Conservation (phyloP, 495 filamentous ascomycete species). For the Neurospora sp. region DNA sequence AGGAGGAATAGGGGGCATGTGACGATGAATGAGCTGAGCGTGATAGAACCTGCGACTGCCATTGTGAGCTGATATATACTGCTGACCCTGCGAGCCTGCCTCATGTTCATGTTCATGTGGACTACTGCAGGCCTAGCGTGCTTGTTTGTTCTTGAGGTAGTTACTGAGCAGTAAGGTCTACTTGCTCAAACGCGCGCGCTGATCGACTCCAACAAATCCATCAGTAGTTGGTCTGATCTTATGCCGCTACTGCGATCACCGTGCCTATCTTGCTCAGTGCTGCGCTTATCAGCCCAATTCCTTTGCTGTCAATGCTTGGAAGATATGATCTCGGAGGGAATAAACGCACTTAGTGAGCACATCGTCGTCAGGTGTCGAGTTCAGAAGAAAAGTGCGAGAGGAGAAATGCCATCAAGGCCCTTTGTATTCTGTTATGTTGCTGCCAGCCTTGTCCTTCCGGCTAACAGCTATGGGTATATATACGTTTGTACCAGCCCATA, state of each 20-base stretch:
- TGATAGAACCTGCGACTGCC: too few species aligned
- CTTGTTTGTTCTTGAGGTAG: too few species aligned
- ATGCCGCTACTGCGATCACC: background rate
- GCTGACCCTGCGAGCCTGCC: background rate
- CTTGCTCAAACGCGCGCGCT: background rate
- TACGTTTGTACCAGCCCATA: background rate
- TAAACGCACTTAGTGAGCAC: background rate
- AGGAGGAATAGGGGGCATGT: too few species aligned
- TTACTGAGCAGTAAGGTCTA: background rate
- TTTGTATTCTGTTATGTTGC: background rate
- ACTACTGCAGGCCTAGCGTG: too few species aligned
- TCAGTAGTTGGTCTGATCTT: background rate
- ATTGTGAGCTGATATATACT: background rate
- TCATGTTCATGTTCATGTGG: background rate
- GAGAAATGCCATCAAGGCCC: background rate
- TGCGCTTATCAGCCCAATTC: background rate
- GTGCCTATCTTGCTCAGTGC: background rate
- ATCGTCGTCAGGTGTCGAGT: background rate
- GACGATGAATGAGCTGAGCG: too few species aligned
- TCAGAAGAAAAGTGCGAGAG: background rate
- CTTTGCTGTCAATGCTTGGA: background rate
- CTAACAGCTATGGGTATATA: background rate
- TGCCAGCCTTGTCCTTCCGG: background rate
- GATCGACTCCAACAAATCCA: background rate
- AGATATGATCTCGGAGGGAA: background rate